These are phyloP conservation scores for Nannochloris sp. DNA, from an alignment of 139 green algal genomes.

Conservation along the genomic window DNA sequence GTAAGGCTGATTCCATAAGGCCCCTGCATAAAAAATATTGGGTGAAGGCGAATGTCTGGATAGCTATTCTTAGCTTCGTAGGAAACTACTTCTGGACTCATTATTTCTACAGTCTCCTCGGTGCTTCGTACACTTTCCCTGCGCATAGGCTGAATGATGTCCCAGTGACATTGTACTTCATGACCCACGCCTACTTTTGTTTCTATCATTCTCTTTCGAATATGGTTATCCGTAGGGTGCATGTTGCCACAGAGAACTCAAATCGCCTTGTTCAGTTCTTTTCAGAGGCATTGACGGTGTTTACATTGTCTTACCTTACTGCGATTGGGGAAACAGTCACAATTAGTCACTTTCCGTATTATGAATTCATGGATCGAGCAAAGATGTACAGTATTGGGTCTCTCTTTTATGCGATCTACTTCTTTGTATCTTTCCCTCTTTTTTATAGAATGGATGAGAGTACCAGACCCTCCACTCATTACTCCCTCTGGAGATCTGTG, in stretches of 20 bases:
- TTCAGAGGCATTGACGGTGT: slow-evolving; percentile 49
- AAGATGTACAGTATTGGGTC: slow-evolving; percentile 88
- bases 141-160: slow-evolving; percentile 78
- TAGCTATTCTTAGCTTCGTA: slow-evolving; percentile 92
- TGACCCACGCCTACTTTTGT: slow-evolving; percentile 98
- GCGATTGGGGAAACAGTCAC: slow-evolving; percentile 92
- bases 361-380: slow-evolving; percentile 58
- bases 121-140: slow-evolving; percentile 87
- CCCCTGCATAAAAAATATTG: slow-evolving; percentile 72
- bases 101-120: slow-evolving; percentile 95
- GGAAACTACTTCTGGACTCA: slow-evolving; percentile 99
- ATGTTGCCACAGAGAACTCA: slow-evolving; percentile 1
- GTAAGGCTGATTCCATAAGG: slow-evolving; percentile 53
- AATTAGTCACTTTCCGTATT: slow-evolving; percentile 94
- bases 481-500: slow-evolving; percentile 27
- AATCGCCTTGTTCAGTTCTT: neutral
- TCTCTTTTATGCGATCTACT: slow-evolving; percentile 99
- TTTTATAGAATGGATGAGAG: slow-evolving; percentile 80
- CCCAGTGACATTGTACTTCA: slow-evolving; percentile 87
- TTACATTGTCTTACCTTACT: slow-evolving; percentile 78
- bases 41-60: slow-evolving; percentile 97
- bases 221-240: slow-evolving; percentile 51
- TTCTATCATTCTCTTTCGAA: slow-evolving; percentile 96
- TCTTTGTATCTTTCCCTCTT: slow-evolving; percentile 91
- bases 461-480: slow-evolving; percentile 4